Evolutionary conservation across 192 early-diverging fungal genomes (phyloP).

Genomic region (Entomortierella lignicola): DNA sequence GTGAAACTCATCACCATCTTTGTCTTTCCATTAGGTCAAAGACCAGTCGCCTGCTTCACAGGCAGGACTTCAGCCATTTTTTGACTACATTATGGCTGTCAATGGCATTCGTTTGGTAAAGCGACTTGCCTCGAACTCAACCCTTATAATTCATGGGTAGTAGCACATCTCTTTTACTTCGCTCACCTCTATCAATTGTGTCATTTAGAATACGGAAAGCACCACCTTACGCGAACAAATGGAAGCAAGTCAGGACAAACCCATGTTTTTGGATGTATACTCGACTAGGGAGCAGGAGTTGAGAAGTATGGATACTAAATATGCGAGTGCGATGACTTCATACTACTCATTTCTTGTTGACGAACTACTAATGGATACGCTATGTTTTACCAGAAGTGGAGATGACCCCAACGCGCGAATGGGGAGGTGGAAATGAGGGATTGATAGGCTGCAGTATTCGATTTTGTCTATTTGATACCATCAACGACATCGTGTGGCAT

Average conservation of each 20-base stretch:
- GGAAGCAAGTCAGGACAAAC: constrained; percentile 49
- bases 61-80: constrained; percentile 76
- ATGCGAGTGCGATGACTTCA: too few relatives aligned
- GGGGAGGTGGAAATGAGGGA: constrained; percentile 54
- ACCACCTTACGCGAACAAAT: constrained; percentile 57
- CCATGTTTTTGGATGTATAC: constrained; percentile 65
- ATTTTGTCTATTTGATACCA: constrained; percentile 71
- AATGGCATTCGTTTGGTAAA: constrained; percentile 63
- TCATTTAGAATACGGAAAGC: constrained; percentile 42
- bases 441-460: constrained; percentile 69
- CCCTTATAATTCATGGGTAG: too few relatives aligned
- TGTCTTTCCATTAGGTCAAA: constrained; percentile 58
- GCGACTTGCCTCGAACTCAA: not conserved
- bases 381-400: constrained; percentile 44
- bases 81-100: constrained; percentile 77
- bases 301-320: constrained; percentile 46
- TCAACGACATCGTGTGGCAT: constrained; percentile 64
- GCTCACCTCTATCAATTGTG: not conserved
- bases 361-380: not conserved
- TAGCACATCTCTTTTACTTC: too few relatives aligned
- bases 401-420: constrained; percentile 42
- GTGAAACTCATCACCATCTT: not conserved
- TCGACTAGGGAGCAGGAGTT: constrained; percentile 65
- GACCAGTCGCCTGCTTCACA: constrained; percentile 71
- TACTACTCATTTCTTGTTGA: too few relatives aligned